A percentile compares a stretch with the other conserved stretches of the same genome.
Evolutionary conservation across 2,329 filamentous ascomycete species (phyloP).

Genomic region (Truncatella angustata): DNA sequence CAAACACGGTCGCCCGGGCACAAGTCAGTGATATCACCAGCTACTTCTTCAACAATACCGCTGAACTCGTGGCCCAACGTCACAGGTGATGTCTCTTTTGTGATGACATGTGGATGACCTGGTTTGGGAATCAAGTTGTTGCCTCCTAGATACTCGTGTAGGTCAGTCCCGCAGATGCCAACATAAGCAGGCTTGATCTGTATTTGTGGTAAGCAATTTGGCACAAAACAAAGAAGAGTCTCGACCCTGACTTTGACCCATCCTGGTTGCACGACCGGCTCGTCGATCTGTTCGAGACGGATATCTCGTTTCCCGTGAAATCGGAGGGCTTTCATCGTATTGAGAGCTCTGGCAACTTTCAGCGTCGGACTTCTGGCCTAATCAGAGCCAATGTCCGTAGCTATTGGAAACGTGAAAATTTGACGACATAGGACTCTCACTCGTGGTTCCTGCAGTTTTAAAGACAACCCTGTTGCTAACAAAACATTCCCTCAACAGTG

Average conservation of each 20-base stretch:
- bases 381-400: too few relatives aligned
- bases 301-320: slow-evolving; percentile 2
- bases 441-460: too few relatives aligned
- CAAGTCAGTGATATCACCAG: slow-evolving; percentile 41
- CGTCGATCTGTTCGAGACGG: slow-evolving; percentile 3
- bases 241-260: slow-evolving; percentile 3
- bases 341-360: neutral
- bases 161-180: slow-evolving; percentile 35
- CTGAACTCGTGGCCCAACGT: slow-evolving; percentile 66
- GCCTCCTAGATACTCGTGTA: slow-evolving; percentile 29
- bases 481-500: too few relatives aligned
- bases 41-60: slow-evolving; percentile 57
- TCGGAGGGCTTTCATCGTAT: slow-evolving; percentile 1
- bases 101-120: slow-evolving; percentile 52
- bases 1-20: slow-evolving; percentile 55
- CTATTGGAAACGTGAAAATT: too few relatives aligned
- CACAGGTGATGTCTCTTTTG: slow-evolving; percentile 54
- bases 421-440: too few relatives aligned
- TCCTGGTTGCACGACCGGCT: neutral
- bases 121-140: slow-evolving; percentile 26
- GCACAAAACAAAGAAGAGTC: too few relatives aligned
- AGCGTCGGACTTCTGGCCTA: neutral
- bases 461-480: too few relatives aligned
- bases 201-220: neutral
- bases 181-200: slow-evolving; percentile 23